Evolutionary conservation across 2,329 filamentous ascomycete species (phyloP), one percentile per base, ranked within the genome.

Genomic region (Dothistroma pini): DNA sequence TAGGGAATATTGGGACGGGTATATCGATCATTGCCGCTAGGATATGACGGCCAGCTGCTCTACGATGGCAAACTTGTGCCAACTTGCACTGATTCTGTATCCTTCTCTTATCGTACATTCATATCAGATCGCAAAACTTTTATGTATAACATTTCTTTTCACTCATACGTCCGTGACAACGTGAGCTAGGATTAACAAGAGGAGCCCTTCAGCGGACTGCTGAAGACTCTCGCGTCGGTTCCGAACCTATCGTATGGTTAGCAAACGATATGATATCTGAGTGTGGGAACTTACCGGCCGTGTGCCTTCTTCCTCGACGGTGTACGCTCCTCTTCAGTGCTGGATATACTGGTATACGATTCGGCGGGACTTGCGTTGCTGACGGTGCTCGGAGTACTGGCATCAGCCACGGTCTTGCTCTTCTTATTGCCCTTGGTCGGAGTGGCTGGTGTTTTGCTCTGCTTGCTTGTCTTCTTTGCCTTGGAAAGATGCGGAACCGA

Each of bases 151-250:
- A 11, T 14, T 5, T 38, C 41, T 19, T 44, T 8, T 7, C 41
- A 14, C 41, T 44, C 8, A 19, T 44, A n/a, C n/a, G 9, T 19
- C 41, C 41, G 8, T 44, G n/a, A 9, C 16, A 44, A 4, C 7
- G 14, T 8, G 14, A 9, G 8, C n/a, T 44, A 44, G 16, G 16
- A 14, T n/a, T 19, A n/a, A 8, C 41, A 14, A n/a, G 14, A 38
- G 14, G 34, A 44, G 41, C 41, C 41, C 16, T 44, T 44, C 14
- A 44, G 41, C 10, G 31, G 51, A 29, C 31, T 53, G n/a, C 29
- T 53, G 53, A 54, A 56, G 22, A 57, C 54, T 35, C 58, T 56
- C 4, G 58, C 53, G 44, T 60, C 58, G 22, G 58, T 60, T 21
- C 58, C 58, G 31, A 56, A 57, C 16, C 54, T 41, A 16, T 47